Percentiles rank a stretch among this genome's conserved stretches.
These are phyloP conservation scores for Coemansia sp. DNA, from an alignment of 192 early-diverging fungal species.

Conservation along the genomic window DNA sequence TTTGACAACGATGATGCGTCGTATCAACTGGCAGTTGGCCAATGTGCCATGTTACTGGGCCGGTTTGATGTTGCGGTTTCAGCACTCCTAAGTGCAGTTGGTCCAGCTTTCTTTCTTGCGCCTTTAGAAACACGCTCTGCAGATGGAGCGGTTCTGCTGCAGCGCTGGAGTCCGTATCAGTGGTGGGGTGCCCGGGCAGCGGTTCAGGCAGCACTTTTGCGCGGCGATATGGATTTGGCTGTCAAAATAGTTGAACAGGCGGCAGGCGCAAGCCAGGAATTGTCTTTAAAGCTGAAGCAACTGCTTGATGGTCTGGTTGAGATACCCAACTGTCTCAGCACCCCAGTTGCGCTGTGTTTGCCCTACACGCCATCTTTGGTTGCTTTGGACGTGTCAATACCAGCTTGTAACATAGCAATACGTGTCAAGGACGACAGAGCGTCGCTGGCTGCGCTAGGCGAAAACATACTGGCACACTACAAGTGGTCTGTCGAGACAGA, in stretches of 20 bases:
- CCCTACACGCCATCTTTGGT: background rate
- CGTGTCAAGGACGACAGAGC: background rate
- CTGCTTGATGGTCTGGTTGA: background rate
- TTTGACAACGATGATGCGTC: constrained; percentile 13
- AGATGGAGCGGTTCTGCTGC: background rate
- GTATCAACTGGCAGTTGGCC: constrained; percentile 27
- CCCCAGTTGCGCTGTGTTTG: background rate
- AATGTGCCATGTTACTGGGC: constrained; percentile 33
- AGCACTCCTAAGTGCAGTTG: constrained; percentile 17
- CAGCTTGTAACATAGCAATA: background rate
- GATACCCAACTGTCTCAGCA: background rate
- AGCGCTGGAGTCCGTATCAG: constrained; percentile 24
- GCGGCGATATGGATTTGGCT: constrained; percentile 36
- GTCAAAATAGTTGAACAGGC: constrained; percentile 1
- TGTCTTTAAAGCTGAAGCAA: constrained; percentile 3
- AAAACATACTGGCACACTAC: background rate
- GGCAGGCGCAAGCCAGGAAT: background rate
- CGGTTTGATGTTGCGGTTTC: constrained; percentile 28
- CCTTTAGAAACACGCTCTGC: background rate
- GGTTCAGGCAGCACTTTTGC: constrained; percentile 24
- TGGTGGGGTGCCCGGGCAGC: constrained; percentile 41
- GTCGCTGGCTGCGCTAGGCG: background rate
- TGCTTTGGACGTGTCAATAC: background rate
- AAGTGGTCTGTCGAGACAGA: background rate
- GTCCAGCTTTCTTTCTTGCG: background rate